Evolutionary conservation across 1,139 yeast genomes (phyloP).

Genomic region (Ashbya aceris): DNA sequence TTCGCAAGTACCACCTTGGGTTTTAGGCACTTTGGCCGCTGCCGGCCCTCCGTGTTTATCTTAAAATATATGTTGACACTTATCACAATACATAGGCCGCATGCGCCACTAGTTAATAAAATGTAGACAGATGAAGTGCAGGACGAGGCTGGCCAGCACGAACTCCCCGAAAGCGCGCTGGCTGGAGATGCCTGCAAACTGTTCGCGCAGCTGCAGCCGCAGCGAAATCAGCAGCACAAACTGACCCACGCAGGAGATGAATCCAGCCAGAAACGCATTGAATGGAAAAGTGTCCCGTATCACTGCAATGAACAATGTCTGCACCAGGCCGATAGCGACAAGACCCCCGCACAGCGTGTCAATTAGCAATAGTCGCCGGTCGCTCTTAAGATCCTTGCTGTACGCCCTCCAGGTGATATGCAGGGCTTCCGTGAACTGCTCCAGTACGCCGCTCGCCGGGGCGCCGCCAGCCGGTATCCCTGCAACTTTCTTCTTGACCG

Average conservation of each 20-base stretch:
- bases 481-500: slow-evolving; percentile 5
- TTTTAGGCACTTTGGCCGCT: too few relatives aligned
- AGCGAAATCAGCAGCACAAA: slow-evolving; percentile 78
- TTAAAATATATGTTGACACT: too few relatives aligned
- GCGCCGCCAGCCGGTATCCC: not conserved
- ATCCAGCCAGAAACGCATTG: slow-evolving; percentile 93
- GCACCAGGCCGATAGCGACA: slow-evolving; percentile 65
- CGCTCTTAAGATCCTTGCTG: slow-evolving; percentile 25
- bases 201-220: slow-evolving; percentile 55
- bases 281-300: slow-evolving; percentile 85
- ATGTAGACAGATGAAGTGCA: slow-evolving; percentile 85
- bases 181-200: slow-evolving; percentile 51
- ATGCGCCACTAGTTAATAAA: slow-evolving; percentile 59
- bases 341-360: slow-evolving; percentile 70
- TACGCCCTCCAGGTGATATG: slow-evolving; percentile 42
- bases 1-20: too few relatives aligned
- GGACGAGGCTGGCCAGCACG: slow-evolving; percentile 73
- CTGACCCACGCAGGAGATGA: slow-evolving; percentile 87
- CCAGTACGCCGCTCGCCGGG: slow-evolving; percentile 9
- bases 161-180: slow-evolving; percentile 86
- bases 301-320: slow-evolving; percentile 64
- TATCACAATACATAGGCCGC: too few relatives aligned
- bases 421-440: slow-evolving; percentile 43
- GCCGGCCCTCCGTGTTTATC: too few relatives aligned
- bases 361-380: slow-evolving; percentile 47